Percentiles rank a stretch among this genome's conserved stretches.
Evolutionary conservation across 2,329 filamentous ascomycete genomes (phyloP).

Genomic region (Fusarium mangiferae): DNA sequence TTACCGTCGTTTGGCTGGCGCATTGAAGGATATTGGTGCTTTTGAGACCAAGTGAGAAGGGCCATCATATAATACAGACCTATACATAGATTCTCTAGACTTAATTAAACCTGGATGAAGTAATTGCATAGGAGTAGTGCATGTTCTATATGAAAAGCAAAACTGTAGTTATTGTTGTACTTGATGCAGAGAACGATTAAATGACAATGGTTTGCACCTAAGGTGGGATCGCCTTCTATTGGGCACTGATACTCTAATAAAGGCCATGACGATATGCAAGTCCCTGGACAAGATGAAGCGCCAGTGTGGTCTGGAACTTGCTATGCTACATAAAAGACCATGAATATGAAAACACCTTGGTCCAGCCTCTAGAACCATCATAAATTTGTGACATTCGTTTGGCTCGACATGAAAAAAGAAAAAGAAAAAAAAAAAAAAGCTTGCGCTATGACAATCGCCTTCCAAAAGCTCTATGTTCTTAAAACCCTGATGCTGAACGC

Average conservation of each 20-base stretch:
- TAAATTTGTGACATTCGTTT: neutral
- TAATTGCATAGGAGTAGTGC: neutral
- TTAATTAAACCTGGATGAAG: slow-evolving; percentile 15
- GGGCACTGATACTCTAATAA: slow-evolving; percentile 10
- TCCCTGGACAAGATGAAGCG: neutral
- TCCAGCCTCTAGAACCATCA: neutral
- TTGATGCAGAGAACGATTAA: neutral
- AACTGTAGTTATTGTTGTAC: neutral
- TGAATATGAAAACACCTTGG: neutral
- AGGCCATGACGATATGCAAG: neutral
- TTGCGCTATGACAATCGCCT: slow-evolving; percentile 15
- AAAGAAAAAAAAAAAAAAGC: neutral
- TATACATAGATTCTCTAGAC: slow-evolving; percentile 22
- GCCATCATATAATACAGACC: neutral
- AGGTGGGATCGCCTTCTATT: slow-evolving; percentile 13
- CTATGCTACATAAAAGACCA: slow-evolving; percentile 12
- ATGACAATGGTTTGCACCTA: slow-evolving; percentile 7
- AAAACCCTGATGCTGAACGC: slow-evolving; percentile 17
- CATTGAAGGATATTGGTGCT: slow-evolving; percentile 70
- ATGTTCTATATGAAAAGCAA: neutral
- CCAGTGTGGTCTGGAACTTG: neutral
- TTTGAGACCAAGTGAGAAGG: slow-evolving; percentile 58
- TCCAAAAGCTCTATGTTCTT: slow-evolving; percentile 10
- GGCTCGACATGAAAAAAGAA: neutral
- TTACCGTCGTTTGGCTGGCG: slow-evolving; percentile 76